Conservation (phyloP, 1,284 basidiomycete species). For the Trichosporon inkin region DNA sequence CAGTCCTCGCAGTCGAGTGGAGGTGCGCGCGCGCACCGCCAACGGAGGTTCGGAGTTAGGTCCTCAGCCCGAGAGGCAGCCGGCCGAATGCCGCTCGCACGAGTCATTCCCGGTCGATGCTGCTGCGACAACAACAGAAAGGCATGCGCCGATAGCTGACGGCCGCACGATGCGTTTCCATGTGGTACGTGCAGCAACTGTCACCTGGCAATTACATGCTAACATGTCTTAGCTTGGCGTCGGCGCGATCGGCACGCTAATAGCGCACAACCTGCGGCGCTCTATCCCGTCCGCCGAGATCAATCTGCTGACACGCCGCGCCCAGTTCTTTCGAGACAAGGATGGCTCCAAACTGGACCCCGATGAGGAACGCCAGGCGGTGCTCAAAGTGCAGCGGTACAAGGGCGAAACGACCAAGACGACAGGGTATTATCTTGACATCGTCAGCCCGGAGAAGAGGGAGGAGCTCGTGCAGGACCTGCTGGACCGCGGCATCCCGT, state of each 20-base stretch:
- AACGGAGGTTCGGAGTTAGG: slow-evolving; percentile 9
- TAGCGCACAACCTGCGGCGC: slow-evolving; percentile 71
- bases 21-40: too few relatives aligned
- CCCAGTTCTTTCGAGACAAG: not conserved
- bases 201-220: not conserved
- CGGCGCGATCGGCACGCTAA: slow-evolving; percentile 73
- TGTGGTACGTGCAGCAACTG: slow-evolving; percentile 32
- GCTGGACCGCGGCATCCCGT: not conserved
- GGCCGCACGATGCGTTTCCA: slow-evolving; percentile 39
- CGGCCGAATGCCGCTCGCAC: not conserved
- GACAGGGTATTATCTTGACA: slow-evolving; percentile 28
- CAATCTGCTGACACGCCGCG: slow-evolving; percentile 56
- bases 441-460: not conserved
- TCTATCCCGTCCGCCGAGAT: slow-evolving; percentile 57
- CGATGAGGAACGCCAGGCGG: not conserved
- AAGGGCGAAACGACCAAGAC: slow-evolving; percentile 21
- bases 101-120: not conserved
- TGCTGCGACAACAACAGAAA: not conserved
- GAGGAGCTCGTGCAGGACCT: not conserved
- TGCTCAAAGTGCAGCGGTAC: slow-evolving; percentile 13
- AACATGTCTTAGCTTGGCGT: slow-evolving; percentile 57
- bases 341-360: not conserved
- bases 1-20: too few relatives aligned
- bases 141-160: not conserved
- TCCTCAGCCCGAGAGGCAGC: not conserved